Evolutionary conservation across 2,329 filamentous ascomycete genomes (phyloP).

Genomic region (Tolypocladium amazonense): DNA sequence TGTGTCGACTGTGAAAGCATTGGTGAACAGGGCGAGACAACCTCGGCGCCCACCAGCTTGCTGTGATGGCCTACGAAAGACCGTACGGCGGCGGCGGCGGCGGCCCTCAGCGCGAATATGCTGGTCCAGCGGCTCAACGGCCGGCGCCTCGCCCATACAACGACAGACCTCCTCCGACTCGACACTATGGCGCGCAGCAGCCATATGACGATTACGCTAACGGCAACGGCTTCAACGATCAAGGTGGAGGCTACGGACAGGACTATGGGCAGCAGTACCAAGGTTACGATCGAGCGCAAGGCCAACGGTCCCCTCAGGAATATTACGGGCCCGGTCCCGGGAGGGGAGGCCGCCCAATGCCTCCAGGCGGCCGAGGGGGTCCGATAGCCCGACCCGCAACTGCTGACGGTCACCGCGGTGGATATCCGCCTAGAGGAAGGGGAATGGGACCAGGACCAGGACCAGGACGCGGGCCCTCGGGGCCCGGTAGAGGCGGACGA

Average conservation of each 20-base stretch:
- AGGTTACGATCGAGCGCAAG: conserved; percentile 34
- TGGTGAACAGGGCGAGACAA: neutral
- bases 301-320: conserved; percentile 31
- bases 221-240: conserved; percentile 34
- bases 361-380: conserved; percentile 33
- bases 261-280: conserved; percentile 30
- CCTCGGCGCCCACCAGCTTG: neutral
- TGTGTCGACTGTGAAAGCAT: neutral
- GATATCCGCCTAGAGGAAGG: conserved; percentile 26
- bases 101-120: conserved; percentile 35
- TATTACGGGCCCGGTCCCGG: conserved; percentile 31
- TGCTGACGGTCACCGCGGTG: conserved; percentile 24
- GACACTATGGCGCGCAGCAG: conserved; percentile 24
- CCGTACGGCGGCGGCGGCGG: conserved; percentile 22
- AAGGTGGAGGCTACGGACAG: conserved; percentile 28
- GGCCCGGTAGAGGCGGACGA: conserved; percentile 18
- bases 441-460: conserved; percentile 13
- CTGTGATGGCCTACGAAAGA: conserved; percentile 39
- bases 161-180: conserved; percentile 15
- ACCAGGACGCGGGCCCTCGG: conserved; percentile 12
- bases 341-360: conserved; percentile 29
- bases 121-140: conserved; percentile 31
- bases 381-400: conserved; percentile 30
- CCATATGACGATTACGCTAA: conserved; percentile 37
- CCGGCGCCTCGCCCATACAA: conserved; percentile 25